Evolutionary conservation across 257 asterid species (phyloP).

Genomic region (Przewalskia tangutica): DNA sequence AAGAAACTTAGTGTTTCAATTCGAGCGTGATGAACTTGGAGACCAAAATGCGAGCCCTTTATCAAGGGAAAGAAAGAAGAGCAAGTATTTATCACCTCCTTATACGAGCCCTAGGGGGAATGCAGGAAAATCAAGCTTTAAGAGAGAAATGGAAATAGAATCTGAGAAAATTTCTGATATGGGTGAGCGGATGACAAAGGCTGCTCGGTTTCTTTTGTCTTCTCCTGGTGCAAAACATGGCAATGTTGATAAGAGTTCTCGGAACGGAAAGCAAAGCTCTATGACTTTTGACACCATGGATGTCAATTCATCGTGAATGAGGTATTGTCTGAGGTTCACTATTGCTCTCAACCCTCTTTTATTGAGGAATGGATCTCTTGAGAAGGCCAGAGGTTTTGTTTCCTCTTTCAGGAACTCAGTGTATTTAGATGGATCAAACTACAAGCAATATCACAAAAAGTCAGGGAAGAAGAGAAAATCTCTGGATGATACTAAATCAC

Average conservation of each 20-base stretch:
- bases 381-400: conserved; percentile 28
- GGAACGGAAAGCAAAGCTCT: not conserved
- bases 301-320: conserved; percentile 24
- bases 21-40: not conserved
- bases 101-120: conserved; percentile 26
- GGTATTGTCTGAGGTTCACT: conserved; percentile 29
- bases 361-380: conserved; percentile 31
- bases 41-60: conserved; percentile 8
- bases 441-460: conserved; percentile 12
- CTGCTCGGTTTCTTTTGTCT: conserved; percentile 22
- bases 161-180: conserved; percentile 21
- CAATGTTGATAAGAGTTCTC: not conserved
- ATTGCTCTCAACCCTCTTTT: conserved; percentile 35
- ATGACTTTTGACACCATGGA: conserved; percentile 13
- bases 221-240: conserved; percentile 8
- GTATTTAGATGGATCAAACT: conserved; percentile 24
- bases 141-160: conserved; percentile 14
- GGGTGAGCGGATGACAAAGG: conserved; percentile 18
- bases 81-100: conserved; percentile 78
- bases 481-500: not conserved
- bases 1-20: not conserved
- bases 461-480: conserved; percentile 28
- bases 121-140: conserved; percentile 18
- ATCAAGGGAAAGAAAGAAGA: conserved; percentile 79
- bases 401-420: conserved; percentile 46